Percentiles rank a stretch among this genome's conserved stretches.
These are phyloP conservation scores for Diaporthe longicolla DNA, from an alignment of 2,329 filamentous ascomycete genomes.

Conservation along the genomic window DNA sequence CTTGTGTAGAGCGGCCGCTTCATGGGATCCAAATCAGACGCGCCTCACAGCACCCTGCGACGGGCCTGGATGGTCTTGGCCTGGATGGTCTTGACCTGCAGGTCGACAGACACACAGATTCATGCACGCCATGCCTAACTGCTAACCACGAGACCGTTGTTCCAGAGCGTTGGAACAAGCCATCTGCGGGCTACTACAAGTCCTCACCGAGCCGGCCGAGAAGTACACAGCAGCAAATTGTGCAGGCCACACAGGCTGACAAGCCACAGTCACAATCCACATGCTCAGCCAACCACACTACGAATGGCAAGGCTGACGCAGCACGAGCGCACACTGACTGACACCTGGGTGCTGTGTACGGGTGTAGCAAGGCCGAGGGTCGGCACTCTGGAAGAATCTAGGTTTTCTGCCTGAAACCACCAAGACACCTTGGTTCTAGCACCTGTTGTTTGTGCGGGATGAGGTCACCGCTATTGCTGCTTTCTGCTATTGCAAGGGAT, in stretches of 20 bases:
- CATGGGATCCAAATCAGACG: slow-evolving; percentile 24
- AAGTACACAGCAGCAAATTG: background rate
- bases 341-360: background rate
- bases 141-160: background rate
- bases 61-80: slow-evolving; percentile 16
- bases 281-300: slow-evolving; percentile 23
- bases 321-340: slow-evolving; percentile 6
- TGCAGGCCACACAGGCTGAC: background rate
- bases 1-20: slow-evolving; percentile 22
- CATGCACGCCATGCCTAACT: background rate
- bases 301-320: slow-evolving; percentile 34
- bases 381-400: slow-evolving; percentile 5
- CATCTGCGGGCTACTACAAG: too few relatives aligned
- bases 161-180: slow-evolving; percentile 22
- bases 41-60: slow-evolving; percentile 17
- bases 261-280: slow-evolving; percentile 7
- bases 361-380: background rate
- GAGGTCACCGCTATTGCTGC: slow-evolving; percentile 28
- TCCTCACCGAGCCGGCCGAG: background rate
- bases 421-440: slow-evolving; percentile 5
- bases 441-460: background rate
- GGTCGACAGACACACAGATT: background rate
- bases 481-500: slow-evolving; percentile 11
- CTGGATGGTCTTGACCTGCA: slow-evolving; percentile 2
- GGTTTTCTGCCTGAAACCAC: slow-evolving; percentile 24